Conservation (phyloP, 2,329 filamentous ascomycete genomes). For the Verticillium nonalfalfae region DNA sequence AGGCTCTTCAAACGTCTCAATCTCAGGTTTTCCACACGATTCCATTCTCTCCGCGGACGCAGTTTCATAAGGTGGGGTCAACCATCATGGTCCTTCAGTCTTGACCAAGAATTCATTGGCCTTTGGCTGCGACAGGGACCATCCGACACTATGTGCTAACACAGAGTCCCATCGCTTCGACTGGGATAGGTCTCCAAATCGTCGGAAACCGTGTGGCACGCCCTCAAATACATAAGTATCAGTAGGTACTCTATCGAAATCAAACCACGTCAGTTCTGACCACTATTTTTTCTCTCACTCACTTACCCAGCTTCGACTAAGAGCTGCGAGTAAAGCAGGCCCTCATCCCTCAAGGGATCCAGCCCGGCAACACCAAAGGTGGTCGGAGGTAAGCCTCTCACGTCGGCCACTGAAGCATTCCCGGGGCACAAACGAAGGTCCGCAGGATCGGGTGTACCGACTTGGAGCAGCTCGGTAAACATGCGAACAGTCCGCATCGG, state of each 20-base stretch:
- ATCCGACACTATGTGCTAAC: not conserved
- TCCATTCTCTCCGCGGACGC: too few relatives aligned
- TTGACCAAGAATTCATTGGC: too few relatives aligned
- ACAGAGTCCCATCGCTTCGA: not conserved
- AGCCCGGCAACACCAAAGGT: slow-evolving; percentile 36
- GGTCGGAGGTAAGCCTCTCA: slow-evolving; percentile 35
- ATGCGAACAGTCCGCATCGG: slow-evolving; percentile 27
- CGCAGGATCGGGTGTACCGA: slow-evolving; percentile 14
- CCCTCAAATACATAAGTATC: not conserved
- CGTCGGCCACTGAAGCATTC: slow-evolving; percentile 19
- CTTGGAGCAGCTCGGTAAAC: slow-evolving; percentile 20
- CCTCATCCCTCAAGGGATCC: slow-evolving; percentile 44
- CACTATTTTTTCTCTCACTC: slow-evolving; percentile 5
- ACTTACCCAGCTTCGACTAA: slow-evolving; percentile 34
- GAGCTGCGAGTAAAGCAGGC: slow-evolving; percentile 35
- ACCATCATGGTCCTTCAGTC: too few relatives aligned
- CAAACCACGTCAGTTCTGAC: not conserved
- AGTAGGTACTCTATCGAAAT: not conserved
- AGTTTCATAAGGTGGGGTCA: too few relatives aligned
- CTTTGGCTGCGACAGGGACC: not conserved
- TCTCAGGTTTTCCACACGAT: too few relatives aligned
- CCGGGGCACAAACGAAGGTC: slow-evolving; percentile 34
- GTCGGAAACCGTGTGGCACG: not conserved
- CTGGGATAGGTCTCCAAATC: not conserved
- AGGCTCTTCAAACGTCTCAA: too few relatives aligned